phyloP scores from a whole-genome alignment of 495 filamentous ascomycete species.

The Pseudomonodictys pantanalensis region DNA sequence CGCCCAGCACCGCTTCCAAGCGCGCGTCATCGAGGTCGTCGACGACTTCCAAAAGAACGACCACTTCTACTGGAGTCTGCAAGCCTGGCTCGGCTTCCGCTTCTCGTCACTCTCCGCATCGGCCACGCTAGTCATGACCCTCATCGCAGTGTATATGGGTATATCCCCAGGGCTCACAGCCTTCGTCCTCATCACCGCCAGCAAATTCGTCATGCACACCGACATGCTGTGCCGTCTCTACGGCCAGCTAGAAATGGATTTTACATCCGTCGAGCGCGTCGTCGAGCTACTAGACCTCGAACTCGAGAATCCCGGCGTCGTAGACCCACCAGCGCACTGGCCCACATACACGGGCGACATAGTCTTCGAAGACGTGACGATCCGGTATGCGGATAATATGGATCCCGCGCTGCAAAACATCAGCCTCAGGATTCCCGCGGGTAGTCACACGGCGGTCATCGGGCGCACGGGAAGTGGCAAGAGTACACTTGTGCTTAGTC shows the following conservation, averaged over 20 bases:
- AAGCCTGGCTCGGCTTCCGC: constrained; percentile 76
- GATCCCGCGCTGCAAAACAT: constrained; percentile 64
- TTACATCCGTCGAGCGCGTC: constrained; percentile 80
- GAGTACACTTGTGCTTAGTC: constrained; percentile 61
- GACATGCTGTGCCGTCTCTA: constrained; percentile 72
- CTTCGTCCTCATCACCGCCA: constrained; percentile 66
- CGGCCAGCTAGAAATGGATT: constrained; percentile 82
- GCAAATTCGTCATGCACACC: constrained; percentile 63
- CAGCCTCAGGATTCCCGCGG: constrained; percentile 66
- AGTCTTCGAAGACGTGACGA: constrained; percentile 69
- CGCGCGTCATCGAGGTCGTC: constrained; percentile 67
- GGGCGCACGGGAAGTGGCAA: constrained; percentile 66
- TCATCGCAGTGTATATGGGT: constrained; percentile 65
- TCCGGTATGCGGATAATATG: constrained; percentile 73
- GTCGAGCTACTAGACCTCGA: constrained; percentile 74
- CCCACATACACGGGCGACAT: constrained; percentile 66
- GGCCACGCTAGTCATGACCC: constrained; percentile 68
- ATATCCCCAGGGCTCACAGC: constrained; percentile 71
- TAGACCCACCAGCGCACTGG: constrained; percentile 72
- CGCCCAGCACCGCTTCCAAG: constrained; percentile 71
- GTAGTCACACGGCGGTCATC: constrained; percentile 63
- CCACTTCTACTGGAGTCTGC: constrained; percentile 86
- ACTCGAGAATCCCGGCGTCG: constrained; percentile 63
- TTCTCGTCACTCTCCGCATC: constrained; percentile 68
- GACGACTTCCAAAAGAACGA: constrained; percentile 89